Evolutionary conservation across 1,139 yeast species (phyloP).

Genomic region (Yarrowia galli): DNA sequence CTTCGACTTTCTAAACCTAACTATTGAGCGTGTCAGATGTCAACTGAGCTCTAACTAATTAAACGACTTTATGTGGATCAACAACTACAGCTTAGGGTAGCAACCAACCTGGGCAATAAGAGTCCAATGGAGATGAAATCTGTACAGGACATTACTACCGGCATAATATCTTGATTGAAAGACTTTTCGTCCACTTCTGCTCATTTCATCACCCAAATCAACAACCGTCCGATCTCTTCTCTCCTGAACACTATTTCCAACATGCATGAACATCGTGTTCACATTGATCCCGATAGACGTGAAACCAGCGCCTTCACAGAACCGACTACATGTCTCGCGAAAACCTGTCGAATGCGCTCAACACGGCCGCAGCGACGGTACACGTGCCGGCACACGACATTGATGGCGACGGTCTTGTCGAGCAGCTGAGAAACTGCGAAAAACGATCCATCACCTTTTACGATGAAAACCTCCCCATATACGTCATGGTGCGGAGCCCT

Average conservation of each 20-base stretch:
- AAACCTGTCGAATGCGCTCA: constrained; percentile 37
- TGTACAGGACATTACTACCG: no score
- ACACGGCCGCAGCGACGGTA: constrained; percentile 26
- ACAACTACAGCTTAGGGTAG: neutral
- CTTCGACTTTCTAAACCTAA: no score
- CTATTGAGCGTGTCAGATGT: no score
- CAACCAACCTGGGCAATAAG: neutral
- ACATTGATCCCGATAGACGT: constrained; percentile 15
- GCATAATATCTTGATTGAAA: no score
- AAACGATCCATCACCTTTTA: constrained; percentile 40
- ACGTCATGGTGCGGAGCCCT: constrained; percentile 40
- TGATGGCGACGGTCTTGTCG: constrained; percentile 8
- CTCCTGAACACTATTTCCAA: constrained; percentile 20
- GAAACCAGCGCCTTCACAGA: neutral
- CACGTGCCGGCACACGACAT: constrained; percentile 35
- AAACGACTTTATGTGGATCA: neutral
- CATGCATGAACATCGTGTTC: constrained; percentile 26
- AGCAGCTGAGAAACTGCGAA: neutral
- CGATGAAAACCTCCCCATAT: constrained; percentile 44
- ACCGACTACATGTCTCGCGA: constrained; percentile 16
- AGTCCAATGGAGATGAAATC: neutral
- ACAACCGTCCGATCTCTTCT: neutral
- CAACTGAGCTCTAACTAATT: neutral
- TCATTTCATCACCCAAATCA: neutral
- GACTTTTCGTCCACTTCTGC: no score